Evolutionary conservation across 2,329 filamentous ascomycete genomes (phyloP).

Genomic region (Zalaria obscura): DNA sequence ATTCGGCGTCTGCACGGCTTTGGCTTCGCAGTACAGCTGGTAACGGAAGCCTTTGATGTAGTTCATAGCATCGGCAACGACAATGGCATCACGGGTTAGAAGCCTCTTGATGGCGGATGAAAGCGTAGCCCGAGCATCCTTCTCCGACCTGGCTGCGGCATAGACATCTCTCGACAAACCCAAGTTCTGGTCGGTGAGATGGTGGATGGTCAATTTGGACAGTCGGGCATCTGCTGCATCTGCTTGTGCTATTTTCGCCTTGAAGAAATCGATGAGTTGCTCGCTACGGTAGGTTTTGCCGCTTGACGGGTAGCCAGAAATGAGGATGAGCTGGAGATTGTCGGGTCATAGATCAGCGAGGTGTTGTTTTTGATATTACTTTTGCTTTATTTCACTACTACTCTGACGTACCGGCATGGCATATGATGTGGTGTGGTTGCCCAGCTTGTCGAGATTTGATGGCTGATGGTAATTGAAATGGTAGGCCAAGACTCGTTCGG

Average conservation of each 20-base stretch:
- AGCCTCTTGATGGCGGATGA: slow-evolving; percentile 68
- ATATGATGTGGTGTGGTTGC: no score
- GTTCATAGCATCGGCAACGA: slow-evolving; percentile 67
- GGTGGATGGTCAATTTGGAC: slow-evolving; percentile 49
- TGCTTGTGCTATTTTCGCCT: slow-evolving; percentile 37
- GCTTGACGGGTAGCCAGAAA: slow-evolving; percentile 49
- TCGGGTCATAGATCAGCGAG: neutral
- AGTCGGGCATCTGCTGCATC: slow-evolving; percentile 27
- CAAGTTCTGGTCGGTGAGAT: slow-evolving; percentile 59
- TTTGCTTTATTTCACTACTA: no score
- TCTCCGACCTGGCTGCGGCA: slow-evolving; percentile 64
- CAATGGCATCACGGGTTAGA: slow-evolving; percentile 57
- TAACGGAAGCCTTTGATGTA: slow-evolving; percentile 88
- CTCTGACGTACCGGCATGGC: no score
- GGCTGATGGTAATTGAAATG: no score
- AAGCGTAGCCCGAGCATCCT: slow-evolving; percentile 63
- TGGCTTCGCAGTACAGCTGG: slow-evolving; percentile 73
- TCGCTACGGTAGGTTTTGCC: slow-evolving; percentile 47
- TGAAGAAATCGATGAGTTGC: slow-evolving; percentile 53
- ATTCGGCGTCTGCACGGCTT: slow-evolving; percentile 60
- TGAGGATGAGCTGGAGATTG: slow-evolving; percentile 38
- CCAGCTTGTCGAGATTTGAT: no score
- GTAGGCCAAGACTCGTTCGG: no score
- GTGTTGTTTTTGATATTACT: no score
- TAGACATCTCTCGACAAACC: slow-evolving; percentile 59